Evolutionary conservation across 352 stramenopile species (phyloP).

Genomic region (Aphanomyces invadans): DNA sequence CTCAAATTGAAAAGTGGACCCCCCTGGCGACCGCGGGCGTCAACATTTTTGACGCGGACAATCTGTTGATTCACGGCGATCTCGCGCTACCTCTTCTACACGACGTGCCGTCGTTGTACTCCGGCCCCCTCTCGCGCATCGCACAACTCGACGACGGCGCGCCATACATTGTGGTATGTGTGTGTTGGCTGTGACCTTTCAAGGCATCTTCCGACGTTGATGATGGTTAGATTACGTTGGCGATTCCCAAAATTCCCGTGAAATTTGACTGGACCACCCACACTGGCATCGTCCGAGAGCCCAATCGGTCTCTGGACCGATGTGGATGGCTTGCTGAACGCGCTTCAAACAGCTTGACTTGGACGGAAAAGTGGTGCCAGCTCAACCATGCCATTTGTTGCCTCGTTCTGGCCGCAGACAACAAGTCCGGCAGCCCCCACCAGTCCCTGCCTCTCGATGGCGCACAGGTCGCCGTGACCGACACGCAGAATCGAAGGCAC

Average conservation of each 20-base stretch:
- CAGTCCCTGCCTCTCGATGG: constrained; percentile 21
- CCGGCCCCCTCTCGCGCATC: constrained; percentile 68
- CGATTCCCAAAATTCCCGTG: not conserved
- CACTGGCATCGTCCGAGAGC: not conserved
- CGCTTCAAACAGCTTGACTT: not conserved
- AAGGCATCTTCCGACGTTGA: no score
- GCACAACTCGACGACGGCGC: constrained; percentile 53
- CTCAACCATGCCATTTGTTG: not conserved
- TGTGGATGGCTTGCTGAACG: not conserved
- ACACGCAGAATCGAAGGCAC: constrained; percentile 81
- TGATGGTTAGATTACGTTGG: not conserved
- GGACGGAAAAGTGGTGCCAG: constrained; percentile 1
- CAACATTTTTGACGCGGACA: constrained; percentile 74
- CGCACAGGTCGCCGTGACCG: constrained; percentile 42
- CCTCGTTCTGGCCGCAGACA: not conserved
- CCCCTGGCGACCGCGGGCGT: constrained; percentile 35
- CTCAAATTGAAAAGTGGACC: constrained; percentile 4
- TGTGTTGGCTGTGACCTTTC: no score
- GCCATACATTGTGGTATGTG: constrained; percentile 24
- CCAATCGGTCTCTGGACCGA: not conserved
- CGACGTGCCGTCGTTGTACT: constrained; percentile 55
- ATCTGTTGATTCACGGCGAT: constrained; percentile 45
- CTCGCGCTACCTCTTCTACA: constrained; percentile 64
- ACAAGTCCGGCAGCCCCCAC: not conserved
- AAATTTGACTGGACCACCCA: constrained; percentile 17